Evolutionary conservation across 768 basidiomycete genomes (phyloP), one percentile per base, ranked within the genome.

Genomic region (Dioszegia hungarica): DNA sequence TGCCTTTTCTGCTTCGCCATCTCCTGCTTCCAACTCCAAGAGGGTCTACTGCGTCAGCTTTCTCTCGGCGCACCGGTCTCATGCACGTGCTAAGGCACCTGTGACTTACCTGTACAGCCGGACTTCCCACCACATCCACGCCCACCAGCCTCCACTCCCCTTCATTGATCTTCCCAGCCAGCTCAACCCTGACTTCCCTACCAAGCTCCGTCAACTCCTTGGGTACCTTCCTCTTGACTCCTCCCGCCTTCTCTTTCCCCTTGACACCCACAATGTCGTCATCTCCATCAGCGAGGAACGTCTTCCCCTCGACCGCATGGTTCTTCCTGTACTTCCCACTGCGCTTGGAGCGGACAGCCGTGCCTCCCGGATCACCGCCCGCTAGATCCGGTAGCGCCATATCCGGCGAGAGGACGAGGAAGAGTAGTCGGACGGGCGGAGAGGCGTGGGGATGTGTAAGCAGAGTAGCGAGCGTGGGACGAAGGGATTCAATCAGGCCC

Each of bases 371-470:
- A 69, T 67, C 52, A 25, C 77, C 79, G 3, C 77, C 76, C 19
- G 59, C 53, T 8, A 72, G 46, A 22, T 41, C 31, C 3, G 81
- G 79, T 1, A 83, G 67, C 27, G 79, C 77, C 36, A 51, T 46
- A n/a, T 57, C 54, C 12, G 89, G 88, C 14, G 83, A 85, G n/a
- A 95, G 79, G 39, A 95, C 79, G 4, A 86, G 70, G 14, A 97
- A 81, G 2, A 97, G 76, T 22, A 86, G 84, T 34, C 93, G 86
- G 43, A 94, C 62, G 39, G 92, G 89, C 64, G 97, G 94, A 0
- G 94, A 93, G 33, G 87, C 91, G 67, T 91, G 94, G 29, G 87
- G 85, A 66, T 94, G 85, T 79, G 86, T 84, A 37, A 94, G 77
- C 40, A 93, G 82, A 8, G 80, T 78, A 0, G 84, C 75, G 31